Base-by-base conservation (phyloP, 2,329 filamentous ascomycete species). In the Chalara sp. region DNA sequence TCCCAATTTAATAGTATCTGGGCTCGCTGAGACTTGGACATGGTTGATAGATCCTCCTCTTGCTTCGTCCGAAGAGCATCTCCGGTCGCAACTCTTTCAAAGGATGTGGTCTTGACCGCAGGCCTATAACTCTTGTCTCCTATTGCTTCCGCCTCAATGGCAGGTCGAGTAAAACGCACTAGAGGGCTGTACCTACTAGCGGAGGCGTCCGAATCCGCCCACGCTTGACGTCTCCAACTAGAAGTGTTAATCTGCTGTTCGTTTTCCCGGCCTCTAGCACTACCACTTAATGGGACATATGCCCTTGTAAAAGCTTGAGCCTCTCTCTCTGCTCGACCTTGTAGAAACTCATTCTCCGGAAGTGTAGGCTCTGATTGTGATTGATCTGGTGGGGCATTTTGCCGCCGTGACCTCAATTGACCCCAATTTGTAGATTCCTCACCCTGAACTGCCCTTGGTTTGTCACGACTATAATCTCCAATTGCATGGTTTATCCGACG, bases 241-340 rank as follows among this genome's bases (percentile, higher is more conserved):
- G 21, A 21, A 21, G 21, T 21, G 21, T 3, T 21, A n/a, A 37
- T 37, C 35, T n/a, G 8, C 35, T 37, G 35, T 37, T 37, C 8
- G 35, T 10, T n/a, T 21, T 21, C 21, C 21, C 21, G 21, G 21
- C 21, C 21, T 13, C 31, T 42, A 35, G 50, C 40, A 39, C 43
- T 53, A 11, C 39, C 39, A 35, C 49, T 43, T 10, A 64, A 30
- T 12, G 62, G 58, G 10, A 52, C 61, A 46, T 64, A 65, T 42
- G 31, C 51, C n/a, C 49, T 56, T 6, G 30, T 46, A 21, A 45
- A 58, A 10, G 62, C 52, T 30, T 61, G 37, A 42, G 60, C 50
- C 49, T 64, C 63, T 47, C 63, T 58, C 49, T 58, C 46, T 33
- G 55, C 50, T 13, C 62, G 57, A 33, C 37, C 58, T 48, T 56